A percentile compares a stretch with the other conserved stretches of the same genome.
These are phyloP conservation scores for Aspergillus clavatus DNA, from an alignment of 2,329 filamentous ascomycete genomes.

Conservation along the genomic window DNA sequence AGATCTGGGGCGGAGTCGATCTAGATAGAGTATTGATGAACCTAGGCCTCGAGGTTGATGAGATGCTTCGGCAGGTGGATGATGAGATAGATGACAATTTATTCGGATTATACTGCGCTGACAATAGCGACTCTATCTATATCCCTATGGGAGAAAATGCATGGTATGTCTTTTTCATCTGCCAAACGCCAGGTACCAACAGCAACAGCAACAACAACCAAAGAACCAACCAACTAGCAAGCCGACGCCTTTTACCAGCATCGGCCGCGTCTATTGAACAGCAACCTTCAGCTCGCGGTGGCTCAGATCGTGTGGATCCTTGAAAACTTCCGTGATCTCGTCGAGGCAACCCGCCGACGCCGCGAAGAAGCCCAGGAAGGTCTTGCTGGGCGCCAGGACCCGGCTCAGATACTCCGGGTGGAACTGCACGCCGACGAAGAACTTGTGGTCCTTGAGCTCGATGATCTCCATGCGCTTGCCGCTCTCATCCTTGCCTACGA, in stretches of 20 bases:
- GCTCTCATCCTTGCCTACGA: constrained; percentile 74
- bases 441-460: constrained; percentile 77
- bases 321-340: constrained; percentile 24
- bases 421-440: constrained; percentile 80
- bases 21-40: too few relatives aligned
- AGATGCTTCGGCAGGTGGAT: too few relatives aligned
- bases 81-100: too few relatives aligned
- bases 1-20: too few relatives aligned
- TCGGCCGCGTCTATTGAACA: constrained; percentile 1
- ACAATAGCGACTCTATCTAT: too few relatives aligned
- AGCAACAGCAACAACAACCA: too few relatives aligned
- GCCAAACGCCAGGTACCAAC: background rate
- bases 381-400: constrained; percentile 67
- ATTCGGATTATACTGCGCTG: too few relatives aligned
- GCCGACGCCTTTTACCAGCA: constrained; percentile 4
- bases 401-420: constrained; percentile 81
- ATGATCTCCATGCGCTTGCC: constrained; percentile 78
- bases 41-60: too few relatives aligned
- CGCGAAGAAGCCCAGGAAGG: constrained; percentile 81
- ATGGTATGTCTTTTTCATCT: background rate
- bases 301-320: constrained; percentile 18
- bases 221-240: background rate
- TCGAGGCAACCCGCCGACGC: constrained; percentile 66
- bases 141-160: too few relatives aligned
- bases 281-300: constrained; percentile 7